A percentile compares a stretch with the other conserved stretches of the same genome.
Evolutionary conservation across 2,329 filamentous ascomycete genomes (phyloP).

Genomic region (Paecilomyces variotii): DNA sequence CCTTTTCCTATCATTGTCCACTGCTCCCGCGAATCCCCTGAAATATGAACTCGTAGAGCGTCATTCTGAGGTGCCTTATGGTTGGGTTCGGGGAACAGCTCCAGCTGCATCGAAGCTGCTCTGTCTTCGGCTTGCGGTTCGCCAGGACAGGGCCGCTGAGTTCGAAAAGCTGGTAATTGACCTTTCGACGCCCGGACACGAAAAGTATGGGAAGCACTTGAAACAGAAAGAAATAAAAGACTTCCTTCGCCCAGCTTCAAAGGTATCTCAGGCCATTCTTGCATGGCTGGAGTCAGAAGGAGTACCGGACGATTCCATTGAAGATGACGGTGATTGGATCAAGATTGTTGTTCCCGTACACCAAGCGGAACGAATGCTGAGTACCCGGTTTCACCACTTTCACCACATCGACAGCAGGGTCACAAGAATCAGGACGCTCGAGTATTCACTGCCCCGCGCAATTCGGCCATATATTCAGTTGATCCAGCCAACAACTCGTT

Average conservation of each 20-base stretch:
- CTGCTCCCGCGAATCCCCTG: neutral
- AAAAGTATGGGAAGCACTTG: slow-evolving; percentile 55
- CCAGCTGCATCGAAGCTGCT: slow-evolving; percentile 33
- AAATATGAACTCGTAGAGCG: slow-evolving; percentile 20
- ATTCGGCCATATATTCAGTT: slow-evolving; percentile 51
- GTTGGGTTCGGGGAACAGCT: slow-evolving; percentile 22
- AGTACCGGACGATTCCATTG: slow-evolving; percentile 38
- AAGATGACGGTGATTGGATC: slow-evolving; percentile 53
- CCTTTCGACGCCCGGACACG: slow-evolving; percentile 53
- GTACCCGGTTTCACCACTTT: slow-evolving; percentile 52
- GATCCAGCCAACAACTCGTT: slow-evolving; percentile 59
- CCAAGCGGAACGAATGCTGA: slow-evolving; percentile 48
- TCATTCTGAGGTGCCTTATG: slow-evolving; percentile 20
- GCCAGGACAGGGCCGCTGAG: slow-evolving; percentile 40
- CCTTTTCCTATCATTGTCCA: slow-evolving; percentile 7
- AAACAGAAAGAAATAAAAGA: slow-evolving; percentile 51
- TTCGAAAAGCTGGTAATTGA: slow-evolving; percentile 54
- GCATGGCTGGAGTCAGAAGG: slow-evolving; percentile 49
- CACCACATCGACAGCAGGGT: slow-evolving; percentile 36
- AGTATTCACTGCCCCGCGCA: slow-evolving; percentile 54
- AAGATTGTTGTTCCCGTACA: slow-evolving; percentile 38
- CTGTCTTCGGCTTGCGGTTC: slow-evolving; percentile 43
- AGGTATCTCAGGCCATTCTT: slow-evolving; percentile 43
- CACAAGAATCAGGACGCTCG: slow-evolving; percentile 46
- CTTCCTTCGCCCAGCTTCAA: slow-evolving; percentile 44